Conservation (phyloP, 441 rosid species). For the Populus hybrid region DNA sequence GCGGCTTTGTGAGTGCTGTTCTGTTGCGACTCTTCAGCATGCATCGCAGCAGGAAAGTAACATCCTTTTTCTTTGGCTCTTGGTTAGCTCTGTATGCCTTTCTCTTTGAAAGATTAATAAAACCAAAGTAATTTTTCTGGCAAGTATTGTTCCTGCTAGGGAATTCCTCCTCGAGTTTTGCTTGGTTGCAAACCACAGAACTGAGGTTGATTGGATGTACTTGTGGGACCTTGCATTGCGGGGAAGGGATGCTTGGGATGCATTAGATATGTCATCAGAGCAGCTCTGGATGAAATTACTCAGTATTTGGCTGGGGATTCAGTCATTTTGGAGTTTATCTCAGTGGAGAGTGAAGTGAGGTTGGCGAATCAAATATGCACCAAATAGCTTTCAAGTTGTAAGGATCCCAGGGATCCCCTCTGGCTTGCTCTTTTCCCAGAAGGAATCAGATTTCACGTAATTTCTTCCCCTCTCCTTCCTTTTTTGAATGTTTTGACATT, state of each 20-base stretch:
- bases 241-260: constrained; percentile 66
- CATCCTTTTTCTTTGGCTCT: constrained; percentile 64
- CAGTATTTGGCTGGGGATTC: constrained; percentile 89
- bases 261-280: constrained; percentile 72
- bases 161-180: constrained; percentile 70
- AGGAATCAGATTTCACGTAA: constrained; percentile 93
- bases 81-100: constrained; percentile 90
- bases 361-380: constrained; percentile 65
- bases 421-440: constrained; percentile 93
- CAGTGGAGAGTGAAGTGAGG: constrained; percentile 76
- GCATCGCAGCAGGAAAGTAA: constrained; percentile 63
- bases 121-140: constrained; percentile 74
- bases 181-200: constrained; percentile 86
- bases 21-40: constrained; percentile 55
- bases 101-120: constrained; percentile 76
- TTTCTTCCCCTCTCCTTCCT: constrained; percentile 15
- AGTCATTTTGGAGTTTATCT: constrained; percentile 82
- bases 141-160: constrained; percentile 58
- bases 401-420: constrained; percentile 64
- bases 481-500: neutral
- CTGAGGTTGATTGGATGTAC: constrained; percentile 98
- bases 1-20: constrained; percentile 56
- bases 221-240: constrained; percentile 87
- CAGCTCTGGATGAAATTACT: constrained; percentile 82
- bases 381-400: constrained; percentile 60